Base-by-base conservation (phyloP, 2,329 filamentous ascomycete species). In the Cladosporium sp. region DNA sequence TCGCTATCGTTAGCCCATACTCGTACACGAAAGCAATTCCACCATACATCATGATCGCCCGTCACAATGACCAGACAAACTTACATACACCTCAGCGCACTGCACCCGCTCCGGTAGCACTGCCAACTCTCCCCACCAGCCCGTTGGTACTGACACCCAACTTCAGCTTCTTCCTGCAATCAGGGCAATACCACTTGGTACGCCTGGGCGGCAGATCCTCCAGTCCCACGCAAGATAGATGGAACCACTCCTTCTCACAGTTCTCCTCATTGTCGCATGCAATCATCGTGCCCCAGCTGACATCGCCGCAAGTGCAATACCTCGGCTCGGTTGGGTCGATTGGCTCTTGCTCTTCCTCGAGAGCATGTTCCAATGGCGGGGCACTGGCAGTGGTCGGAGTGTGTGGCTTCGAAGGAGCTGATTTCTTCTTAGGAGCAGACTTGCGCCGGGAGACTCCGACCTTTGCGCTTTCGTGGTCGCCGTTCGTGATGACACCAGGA, bases 241-340 rank as follows among this genome's bases (percentile, higher is more conserved):
- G 91, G 76, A 94, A 95, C 91, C 91, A 95, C 77, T 94, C 91
- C 68, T 88, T 87, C 71, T 91, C 88, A 79, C 91, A 95, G 78
- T 90, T 81, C 80, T 91, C 89, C 53, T 86, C 82, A 72, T 92
- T 92, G 73, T 94, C 91, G 77, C 91, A 95, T 67, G 87, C 86
- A 75, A 95, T 91, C 91, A 95, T 95, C 23, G 85, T 88, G 62
- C 91, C 91, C 74, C 89, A 93, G 75, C 90, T 92, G 62, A 95
- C 90, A 65, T 91, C 83, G 70, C 91, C 90, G 77, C 91, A 95
- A 63, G 89, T 77, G 74, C 91, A 95, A 76, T 95, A 95, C 68
- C 86, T 82, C 49, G 88, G 85, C 80, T 95, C 91, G 64, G 92
- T 81, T 0, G 90, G 89, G 73, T 93, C 90, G 72, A 93, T 90